phyloP scores from a whole-genome alignment of 768 basidiomycete genomes.

The Calocera cornea region DNA sequence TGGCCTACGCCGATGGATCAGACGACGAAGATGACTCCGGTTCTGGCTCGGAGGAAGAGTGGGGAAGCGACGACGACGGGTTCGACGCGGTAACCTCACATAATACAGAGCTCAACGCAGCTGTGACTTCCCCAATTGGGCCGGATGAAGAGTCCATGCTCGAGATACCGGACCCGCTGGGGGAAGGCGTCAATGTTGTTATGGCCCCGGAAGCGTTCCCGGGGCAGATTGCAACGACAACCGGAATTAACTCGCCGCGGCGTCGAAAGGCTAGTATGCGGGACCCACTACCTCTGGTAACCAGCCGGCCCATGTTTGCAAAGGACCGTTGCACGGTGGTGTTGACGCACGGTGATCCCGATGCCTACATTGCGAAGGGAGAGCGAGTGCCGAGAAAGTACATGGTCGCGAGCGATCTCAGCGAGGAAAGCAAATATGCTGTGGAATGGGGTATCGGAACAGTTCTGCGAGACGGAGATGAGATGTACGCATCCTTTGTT shows the following conservation, averaged over 20 bases:
- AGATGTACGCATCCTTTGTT: constrained; percentile 37
- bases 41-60: constrained; percentile 29
- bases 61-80: constrained; percentile 41
- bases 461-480: constrained; percentile 86
- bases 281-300: constrained; percentile 51
- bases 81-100: constrained; percentile 73
- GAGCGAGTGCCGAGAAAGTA: constrained; percentile 40
- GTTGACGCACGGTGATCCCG: constrained; percentile 74
- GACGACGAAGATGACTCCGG: constrained; percentile 48
- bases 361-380: constrained; percentile 12
- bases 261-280: constrained; percentile 21
- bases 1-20: constrained; percentile 14
- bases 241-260: constrained; percentile 3
- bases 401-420: constrained; percentile 86
- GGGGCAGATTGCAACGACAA: constrained; percentile 62
- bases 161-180: constrained; percentile 64
- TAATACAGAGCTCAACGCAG: constrained; percentile 69
- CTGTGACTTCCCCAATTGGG: constrained; percentile 14
- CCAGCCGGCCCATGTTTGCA: constrained; percentile 71
- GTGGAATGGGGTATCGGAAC: constrained; percentile 98
- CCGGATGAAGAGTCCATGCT: constrained; percentile 29
- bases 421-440: constrained; percentile 86
- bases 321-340: constrained; percentile 86
- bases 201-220: constrained; percentile 38
- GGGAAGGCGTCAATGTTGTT: constrained; percentile 84